Percentiles rank a stretch among this genome's conserved stretches.
Conservation (phyloP, 495 filamentous ascomycete species). For the Aspergillus heteromorphus region DNA sequence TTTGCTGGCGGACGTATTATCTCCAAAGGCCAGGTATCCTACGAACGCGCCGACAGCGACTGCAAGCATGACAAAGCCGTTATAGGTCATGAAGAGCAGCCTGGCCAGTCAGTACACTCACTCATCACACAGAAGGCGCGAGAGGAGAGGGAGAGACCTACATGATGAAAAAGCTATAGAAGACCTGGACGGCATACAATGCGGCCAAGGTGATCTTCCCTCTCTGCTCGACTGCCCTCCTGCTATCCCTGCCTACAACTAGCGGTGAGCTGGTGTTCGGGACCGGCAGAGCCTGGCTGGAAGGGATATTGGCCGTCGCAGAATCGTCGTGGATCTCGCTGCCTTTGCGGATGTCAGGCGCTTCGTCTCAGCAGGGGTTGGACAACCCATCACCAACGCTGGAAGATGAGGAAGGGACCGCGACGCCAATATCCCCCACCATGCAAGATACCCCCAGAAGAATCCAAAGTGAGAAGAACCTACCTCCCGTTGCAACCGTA, state of each 20-base stretch:
- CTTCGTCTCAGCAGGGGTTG: constrained; percentile 8
- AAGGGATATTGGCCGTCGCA: constrained; percentile 23
- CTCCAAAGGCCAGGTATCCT: constrained; percentile 79
- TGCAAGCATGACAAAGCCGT: constrained; percentile 92
- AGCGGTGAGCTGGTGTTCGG: constrained; percentile 65
- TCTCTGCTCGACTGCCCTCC: constrained; percentile 41
- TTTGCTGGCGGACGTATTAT: constrained; percentile 63
- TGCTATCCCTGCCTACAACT: constrained; percentile 54
- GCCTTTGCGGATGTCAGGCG: constrained; percentile 37
- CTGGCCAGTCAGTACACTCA: constrained; percentile 40
- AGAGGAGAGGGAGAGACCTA: constrained; percentile 47
- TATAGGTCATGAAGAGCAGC: constrained; percentile 99
- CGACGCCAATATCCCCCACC: constrained; percentile 3
- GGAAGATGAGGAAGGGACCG: not conserved
- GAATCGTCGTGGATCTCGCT: constrained; percentile 39
- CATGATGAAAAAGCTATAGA: constrained; percentile 99
- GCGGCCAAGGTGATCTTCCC: constrained; percentile 72
- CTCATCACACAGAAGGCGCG: not conserved
- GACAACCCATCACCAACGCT: constrained; percentile 4
- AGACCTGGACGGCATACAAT: constrained; percentile 90
- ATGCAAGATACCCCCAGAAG: not conserved
- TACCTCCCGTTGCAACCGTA: constrained; percentile 26
- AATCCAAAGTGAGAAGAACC: constrained; percentile 34
- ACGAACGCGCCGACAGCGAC: constrained; percentile 85
- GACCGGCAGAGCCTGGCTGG: constrained; percentile 13